Evolutionary conservation across 192 early-diverging fungal species (phyloP), one percentile per base, ranked within the genome.

Genomic region (Helicostylum pulchrum): DNA sequence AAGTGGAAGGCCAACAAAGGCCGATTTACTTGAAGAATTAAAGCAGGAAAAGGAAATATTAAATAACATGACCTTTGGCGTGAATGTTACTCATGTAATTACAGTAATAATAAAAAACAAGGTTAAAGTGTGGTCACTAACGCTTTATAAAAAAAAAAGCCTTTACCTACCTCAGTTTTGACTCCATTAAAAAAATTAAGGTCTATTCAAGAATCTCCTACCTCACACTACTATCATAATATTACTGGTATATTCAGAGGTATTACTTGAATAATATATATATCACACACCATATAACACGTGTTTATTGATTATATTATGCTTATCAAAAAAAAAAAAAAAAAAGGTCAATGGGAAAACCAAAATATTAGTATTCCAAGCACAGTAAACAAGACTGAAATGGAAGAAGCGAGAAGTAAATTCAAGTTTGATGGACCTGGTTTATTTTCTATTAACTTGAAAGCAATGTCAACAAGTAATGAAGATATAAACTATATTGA

Each of bases 171-270:
- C 14, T 15, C 58, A 26, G 61, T 75, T 0, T 56, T 51, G 7
- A 30, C 49, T 7, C 64, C 76, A 23, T 26, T 79, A 2, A 23
- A 60, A 15, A 42, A 72, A 20, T 47, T 79, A 2, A 17, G 26
- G 31, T 17, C 45, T 23, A 59, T 59, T 44, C 55, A 63, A 31
- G 26, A 43, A 15, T 52, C 45, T 14, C 59, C 49, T 30, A 59
- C 44, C 30, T 52, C 74, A 7, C 81, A 78, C 21, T 83, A 68
- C 46, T 83, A 83, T 44, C 78, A 78, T 50, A 83, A 83, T 42
- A 70, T 80, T 19, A 83, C 78, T 20, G 78, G 78, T 55, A 71
- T 79, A 23, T 83, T 83, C 48, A 76, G 74, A 62, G 81, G 81
- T 61, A 70, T 61, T 15, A 71, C 63, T 68, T 5, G 10, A 15